Evolutionary conservation across 1,139 yeast species (phyloP).

Genomic region (Neolecta irregularis): DNA sequence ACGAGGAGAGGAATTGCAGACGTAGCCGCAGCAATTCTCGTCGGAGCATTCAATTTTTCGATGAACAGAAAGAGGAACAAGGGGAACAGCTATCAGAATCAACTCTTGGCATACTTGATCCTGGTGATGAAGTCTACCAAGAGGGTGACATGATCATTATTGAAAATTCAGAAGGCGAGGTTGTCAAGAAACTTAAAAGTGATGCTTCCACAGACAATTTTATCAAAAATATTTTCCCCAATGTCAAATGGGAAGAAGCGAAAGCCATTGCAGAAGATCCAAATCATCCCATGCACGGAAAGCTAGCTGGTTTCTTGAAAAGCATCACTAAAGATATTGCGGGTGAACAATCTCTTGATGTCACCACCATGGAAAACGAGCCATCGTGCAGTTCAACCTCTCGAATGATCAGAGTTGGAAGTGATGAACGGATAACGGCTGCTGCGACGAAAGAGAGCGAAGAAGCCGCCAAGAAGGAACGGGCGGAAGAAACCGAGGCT

Average conservation of each 20-base stretch:
- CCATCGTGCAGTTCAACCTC: background rate
- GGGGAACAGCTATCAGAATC: conserved; percentile 1
- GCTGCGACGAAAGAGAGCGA: background rate
- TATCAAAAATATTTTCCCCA: conserved; percentile 16
- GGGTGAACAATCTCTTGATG: background rate
- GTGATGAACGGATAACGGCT: background rate
- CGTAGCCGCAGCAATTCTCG: conserved; percentile 5
- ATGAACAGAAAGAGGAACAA: conserved; percentile 5
- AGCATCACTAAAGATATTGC: background rate
- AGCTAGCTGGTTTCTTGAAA: conserved; percentile 1
- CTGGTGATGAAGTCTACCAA: conserved; percentile 37
- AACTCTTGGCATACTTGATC: conserved; percentile 3
- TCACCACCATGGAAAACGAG: background rate
- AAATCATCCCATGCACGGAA: conserved; percentile 5
- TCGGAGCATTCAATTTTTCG: conserved; percentile 4
- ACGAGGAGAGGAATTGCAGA: conserved; percentile 19
- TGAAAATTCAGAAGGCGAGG: conserved; percentile 86
- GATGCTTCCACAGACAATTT: conserved; percentile 8
- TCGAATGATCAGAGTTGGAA: background rate
- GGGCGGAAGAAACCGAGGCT: conserved; percentile 43
- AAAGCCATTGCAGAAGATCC: conserved; percentile 13
- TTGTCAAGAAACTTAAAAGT: conserved; percentile 32
- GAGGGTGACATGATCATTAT: conserved; percentile 72
- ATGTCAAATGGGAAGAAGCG: conserved; percentile 16
- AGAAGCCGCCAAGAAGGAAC: background rate